Conservation (phyloP, 2,329 filamentous ascomycete genomes). For the Botrytis porri region DNA sequence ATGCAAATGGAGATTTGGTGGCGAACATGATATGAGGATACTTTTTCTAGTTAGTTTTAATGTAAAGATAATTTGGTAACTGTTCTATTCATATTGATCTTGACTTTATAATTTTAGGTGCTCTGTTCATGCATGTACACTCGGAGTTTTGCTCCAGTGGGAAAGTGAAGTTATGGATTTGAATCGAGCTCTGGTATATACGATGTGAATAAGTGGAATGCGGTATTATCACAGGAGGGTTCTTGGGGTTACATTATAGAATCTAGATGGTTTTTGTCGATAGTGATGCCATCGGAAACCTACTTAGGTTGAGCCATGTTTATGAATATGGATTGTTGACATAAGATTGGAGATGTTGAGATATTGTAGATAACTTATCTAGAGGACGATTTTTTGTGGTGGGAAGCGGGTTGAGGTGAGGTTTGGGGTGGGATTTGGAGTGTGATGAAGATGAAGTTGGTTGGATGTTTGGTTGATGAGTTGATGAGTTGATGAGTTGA, state of each 20-base stretch:
- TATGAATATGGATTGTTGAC: not conserved
- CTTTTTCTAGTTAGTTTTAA: not conserved
- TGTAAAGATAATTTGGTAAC: not conserved
- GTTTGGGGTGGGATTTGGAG: not conserved
- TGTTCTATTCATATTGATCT: not conserved
- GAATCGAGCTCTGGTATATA: not conserved
- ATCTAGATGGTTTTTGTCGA: rapidly evolving
- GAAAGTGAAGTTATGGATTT: not conserved
- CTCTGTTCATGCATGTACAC: not conserved
- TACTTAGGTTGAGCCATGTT: not conserved
- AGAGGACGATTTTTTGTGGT: not conserved
- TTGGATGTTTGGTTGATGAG: too few relatives aligned
- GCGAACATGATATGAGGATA: not conserved
- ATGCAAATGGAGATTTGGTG: not conserved
- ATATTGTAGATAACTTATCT: not conserved
- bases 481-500: too few relatives aligned
- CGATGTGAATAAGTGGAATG: not conserved
- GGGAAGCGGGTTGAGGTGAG: not conserved
- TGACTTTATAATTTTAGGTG: not conserved
- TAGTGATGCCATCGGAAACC: rapidly evolving
- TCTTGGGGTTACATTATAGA: not conserved
- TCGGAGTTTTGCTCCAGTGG: not conserved
- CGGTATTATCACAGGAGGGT: not conserved
- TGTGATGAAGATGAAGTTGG: too few relatives aligned
- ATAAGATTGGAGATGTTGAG: rapidly evolving